These are phyloP conservation scores for Mycena albidolilacea DNA, from an alignment of 768 basidiomycete genomes.

Conservation along the genomic window DNA sequence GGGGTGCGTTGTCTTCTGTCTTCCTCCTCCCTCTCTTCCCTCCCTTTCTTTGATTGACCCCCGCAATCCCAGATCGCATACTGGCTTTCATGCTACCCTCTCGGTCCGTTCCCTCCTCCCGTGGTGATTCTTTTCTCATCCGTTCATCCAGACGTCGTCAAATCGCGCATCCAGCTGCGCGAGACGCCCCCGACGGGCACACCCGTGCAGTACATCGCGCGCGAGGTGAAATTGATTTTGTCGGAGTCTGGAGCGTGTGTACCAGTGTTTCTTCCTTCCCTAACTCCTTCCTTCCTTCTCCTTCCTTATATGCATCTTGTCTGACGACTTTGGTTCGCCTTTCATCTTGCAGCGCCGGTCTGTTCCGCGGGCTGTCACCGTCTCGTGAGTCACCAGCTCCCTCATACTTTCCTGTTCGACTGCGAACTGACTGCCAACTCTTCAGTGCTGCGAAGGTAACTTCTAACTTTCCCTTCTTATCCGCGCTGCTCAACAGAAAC, in stretches of 20 bases:
- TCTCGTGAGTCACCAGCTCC: conserved; percentile 67
- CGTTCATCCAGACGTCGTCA: conserved; percentile 79
- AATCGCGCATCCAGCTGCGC: conserved; percentile 90
- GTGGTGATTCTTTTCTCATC: neutral
- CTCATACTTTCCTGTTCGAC: neutral
- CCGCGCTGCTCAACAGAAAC: neutral
- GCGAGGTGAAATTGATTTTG: conserved; percentile 78
- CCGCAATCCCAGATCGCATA: conserved; percentile 74
- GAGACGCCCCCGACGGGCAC: conserved; percentile 79
- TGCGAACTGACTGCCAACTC: neutral
- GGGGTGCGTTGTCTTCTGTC: conserved; percentile 68
- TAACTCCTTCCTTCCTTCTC: neutral
- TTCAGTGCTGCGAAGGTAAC: conserved; percentile 75
- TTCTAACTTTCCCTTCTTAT: neutral
- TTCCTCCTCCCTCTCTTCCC: conserved; percentile 11
- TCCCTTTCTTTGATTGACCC: conserved; percentile 11
- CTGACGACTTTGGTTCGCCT: neutral
- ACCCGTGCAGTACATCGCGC: conserved; percentile 82
- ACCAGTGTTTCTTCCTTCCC: neutral
- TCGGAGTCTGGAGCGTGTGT: conserved; percentile 81
- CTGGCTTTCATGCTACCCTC: conserved; percentile 94
- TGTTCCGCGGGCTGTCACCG: conserved; percentile 83
- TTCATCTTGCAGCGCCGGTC: conserved; percentile 60
- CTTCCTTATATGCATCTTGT: neutral
- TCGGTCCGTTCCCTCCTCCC: conserved; percentile 61